A percentile compares a stretch with the other conserved stretches of the same genome.
Conservation (phyloP, 129 eudicot species). For the Rutidosis leptorrhynchoides region DNA sequence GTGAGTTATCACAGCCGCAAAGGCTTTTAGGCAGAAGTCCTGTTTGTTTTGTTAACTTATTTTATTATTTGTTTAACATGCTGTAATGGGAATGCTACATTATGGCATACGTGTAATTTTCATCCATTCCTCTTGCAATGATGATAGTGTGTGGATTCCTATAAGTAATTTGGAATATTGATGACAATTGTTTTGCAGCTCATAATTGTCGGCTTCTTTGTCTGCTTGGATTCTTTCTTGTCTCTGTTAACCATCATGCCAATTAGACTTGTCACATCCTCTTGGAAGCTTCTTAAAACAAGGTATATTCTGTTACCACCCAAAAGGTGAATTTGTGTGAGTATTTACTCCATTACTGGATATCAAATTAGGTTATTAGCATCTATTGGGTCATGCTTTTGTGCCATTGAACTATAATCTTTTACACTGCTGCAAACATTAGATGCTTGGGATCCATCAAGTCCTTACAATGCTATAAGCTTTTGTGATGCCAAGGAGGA, state of each 20-base stretch:
- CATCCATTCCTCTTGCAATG: no score
- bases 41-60: no score
- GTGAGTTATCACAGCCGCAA: no score
- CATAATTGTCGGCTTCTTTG: slow-evolving; percentile 81
- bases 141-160: neutral
- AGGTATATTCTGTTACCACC: slow-evolving; percentile 47
- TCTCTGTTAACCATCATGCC: slow-evolving; percentile 95
- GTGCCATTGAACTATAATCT: neutral
- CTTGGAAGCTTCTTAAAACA: slow-evolving; percentile 59
- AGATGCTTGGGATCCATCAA: neutral
- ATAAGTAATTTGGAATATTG: slow-evolving; percentile 2
- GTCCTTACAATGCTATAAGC: neutral
- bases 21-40: no score
- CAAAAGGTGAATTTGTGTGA: no score
- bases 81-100: slow-evolving; percentile 11
- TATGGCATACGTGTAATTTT: no score
- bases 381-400: slow-evolving; percentile 2
- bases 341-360: neutral
- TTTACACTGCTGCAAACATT: neutral
- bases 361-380: neutral
- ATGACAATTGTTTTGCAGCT: slow-evolving; percentile 60
- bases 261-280: slow-evolving; percentile 51
- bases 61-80: neutral
- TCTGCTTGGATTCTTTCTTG: slow-evolving; percentile 85
- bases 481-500: neutral